Conservation (phyloP, 768 basidiomycete genomes). For the Kondoa subrosea region DNA sequence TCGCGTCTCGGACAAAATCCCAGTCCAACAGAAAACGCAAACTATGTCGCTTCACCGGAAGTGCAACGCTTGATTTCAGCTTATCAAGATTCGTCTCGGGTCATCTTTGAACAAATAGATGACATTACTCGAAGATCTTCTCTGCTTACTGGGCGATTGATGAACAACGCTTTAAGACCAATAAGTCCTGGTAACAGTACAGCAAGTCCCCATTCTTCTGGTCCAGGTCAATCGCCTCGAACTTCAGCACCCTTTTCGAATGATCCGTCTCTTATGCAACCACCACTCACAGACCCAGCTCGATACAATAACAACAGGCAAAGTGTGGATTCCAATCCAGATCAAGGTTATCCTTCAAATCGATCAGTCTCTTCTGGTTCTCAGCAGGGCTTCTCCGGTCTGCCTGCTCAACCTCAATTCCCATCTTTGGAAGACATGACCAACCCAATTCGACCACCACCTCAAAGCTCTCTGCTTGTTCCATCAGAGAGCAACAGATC, state of each 20-base stretch:
- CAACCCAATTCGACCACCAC: too few species aligned
- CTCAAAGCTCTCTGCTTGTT: too few species aligned
- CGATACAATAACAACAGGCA: too few species aligned
- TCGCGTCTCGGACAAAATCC: constrained; percentile 24
- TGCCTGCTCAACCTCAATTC: too few species aligned
- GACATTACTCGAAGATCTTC: constrained; percentile 43
- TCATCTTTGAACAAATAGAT: constrained; percentile 56
- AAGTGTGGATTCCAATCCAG: too few species aligned
- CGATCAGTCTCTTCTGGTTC: too few species aligned
- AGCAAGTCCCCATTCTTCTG: background rate
- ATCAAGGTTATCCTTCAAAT: too few species aligned
- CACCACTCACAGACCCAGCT: background rate
- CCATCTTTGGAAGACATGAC: too few species aligned
- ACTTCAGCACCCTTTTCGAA: background rate
- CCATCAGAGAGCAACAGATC: too few species aligned
- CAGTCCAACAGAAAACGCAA: constrained; percentile 9
- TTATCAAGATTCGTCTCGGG: constrained; percentile 47
- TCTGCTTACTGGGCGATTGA: background rate
- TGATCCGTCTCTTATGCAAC: background rate
- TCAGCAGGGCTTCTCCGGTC: too few species aligned
- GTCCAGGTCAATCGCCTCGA: too few species aligned
- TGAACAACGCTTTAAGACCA: background rate
- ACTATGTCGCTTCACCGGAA: constrained; percentile 23
- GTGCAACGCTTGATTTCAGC: constrained; percentile 28
- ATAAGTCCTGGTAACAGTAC: background rate